Base-by-base conservation (phyloP, 495 filamentous ascomycete species). In the Physcia stellaris region DNA sequence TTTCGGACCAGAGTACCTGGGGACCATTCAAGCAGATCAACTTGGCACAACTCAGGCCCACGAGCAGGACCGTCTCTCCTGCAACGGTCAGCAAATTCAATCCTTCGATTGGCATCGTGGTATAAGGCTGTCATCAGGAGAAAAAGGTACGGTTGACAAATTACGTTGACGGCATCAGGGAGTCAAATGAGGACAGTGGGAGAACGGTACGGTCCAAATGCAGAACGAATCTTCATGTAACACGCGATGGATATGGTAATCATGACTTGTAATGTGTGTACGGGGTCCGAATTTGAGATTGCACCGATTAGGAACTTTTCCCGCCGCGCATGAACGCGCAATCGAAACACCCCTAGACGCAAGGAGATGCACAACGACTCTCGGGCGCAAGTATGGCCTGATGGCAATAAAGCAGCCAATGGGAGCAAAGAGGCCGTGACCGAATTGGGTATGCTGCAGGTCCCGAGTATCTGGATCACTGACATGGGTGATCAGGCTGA, bases 11-110 rank as follows among this genome's bases (percentile, higher is more conserved):
- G 35, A 11, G 6, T 16, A 40, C 37, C 37, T 40, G 37, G 37
- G 15, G 37, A 19, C 37, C 37, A 40, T 34, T 40, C 37, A 35
- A 40, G n/a, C 18, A 40, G 6, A 16, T 35, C 37, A 7, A 40
- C 24, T 16, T 7, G 6, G 37, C 22, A 34, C 6, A 6, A 15
- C 17, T 40, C 37, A 6, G 37, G 24, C 26, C 26, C 37, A 19
- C 12, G 6, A 11, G 35, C 6, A 12, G 24, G 26, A 12, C 37
- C 37, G 17, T 7, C 7, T 17, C 7, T 7, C 9, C 7, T 9
- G 16, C 7, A 7, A 17, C 16, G 32, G 7, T 17, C 9, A 34
- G 9, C 10, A 18, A 9, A 34, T 7, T 10, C 10, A 7, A 9
- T 18, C 7, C 7, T 9, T 10, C 32, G 7, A 7, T 17, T 10